phyloP scores from a whole-genome alignment of 768 basidiomycete genomes.

The Lactifluus subvellereus region DNA sequence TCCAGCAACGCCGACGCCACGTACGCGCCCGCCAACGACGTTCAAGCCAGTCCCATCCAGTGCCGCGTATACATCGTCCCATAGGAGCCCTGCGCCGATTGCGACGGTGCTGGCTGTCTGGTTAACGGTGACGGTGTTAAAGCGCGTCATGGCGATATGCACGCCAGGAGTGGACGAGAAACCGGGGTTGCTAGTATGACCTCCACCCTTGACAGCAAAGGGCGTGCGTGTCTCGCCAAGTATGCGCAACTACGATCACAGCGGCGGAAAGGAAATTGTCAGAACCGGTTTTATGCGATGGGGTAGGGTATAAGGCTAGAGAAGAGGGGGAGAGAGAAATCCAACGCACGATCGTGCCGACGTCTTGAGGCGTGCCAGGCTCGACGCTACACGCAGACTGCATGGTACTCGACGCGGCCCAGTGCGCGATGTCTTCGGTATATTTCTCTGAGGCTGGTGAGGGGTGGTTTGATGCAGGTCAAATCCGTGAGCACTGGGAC shows the following conservation, averaged over 20 bases:
- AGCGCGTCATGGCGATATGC: slow-evolving; percentile 27
- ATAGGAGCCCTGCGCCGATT: slow-evolving; percentile 27
- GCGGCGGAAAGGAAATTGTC: background rate
- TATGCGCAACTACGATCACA: slow-evolving; percentile 2
- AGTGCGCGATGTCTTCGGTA: slow-evolving; percentile 13
- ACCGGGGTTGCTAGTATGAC: slow-evolving; percentile 26
- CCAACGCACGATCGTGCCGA: slow-evolving; percentile 18
- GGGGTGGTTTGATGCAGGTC: background rate
- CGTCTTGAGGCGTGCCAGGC: slow-evolving; percentile 24
- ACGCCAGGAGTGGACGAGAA: slow-evolving; percentile 29
- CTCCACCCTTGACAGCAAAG: slow-evolving; percentile 27
- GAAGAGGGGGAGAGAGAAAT: background rate
- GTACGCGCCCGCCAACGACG: slow-evolving; percentile 26
- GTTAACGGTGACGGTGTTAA: slow-evolving; percentile 15
- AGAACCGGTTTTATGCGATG: background rate
- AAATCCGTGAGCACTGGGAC: background rate
- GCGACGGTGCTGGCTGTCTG: slow-evolving; percentile 10
- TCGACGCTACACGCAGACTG: slow-evolving; percentile 24
- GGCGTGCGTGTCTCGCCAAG: slow-evolving; percentile 14
- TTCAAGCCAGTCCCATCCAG: slow-evolving; percentile 24
- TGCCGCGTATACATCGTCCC: slow-evolving; percentile 28
- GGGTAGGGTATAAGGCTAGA: background rate
- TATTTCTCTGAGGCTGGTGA: slow-evolving; percentile 12
- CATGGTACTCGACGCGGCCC: slow-evolving; percentile 11
- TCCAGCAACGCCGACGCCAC: slow-evolving; percentile 27